Evolutionary conservation across 345 rosid species (phyloP).

Genomic region (Citrus glauca): DNA sequence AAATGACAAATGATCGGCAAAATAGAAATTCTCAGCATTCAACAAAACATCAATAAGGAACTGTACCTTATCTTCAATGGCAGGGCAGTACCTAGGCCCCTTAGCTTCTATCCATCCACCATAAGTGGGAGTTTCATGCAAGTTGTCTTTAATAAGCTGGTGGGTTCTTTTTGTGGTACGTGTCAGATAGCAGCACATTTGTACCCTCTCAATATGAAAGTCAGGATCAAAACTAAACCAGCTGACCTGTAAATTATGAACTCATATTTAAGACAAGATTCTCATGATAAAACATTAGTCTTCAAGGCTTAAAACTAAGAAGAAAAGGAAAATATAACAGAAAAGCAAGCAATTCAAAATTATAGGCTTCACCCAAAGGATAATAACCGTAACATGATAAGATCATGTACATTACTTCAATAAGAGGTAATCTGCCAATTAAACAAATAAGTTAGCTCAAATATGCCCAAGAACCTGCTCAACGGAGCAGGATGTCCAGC

Average conservation of each 20-base stretch:
- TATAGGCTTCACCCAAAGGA: not conserved
- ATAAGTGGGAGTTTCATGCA: constrained; percentile 98
- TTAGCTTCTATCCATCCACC: constrained; percentile 99
- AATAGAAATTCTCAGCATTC: not conserved
- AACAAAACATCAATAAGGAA: not conserved
- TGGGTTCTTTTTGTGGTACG: constrained; percentile 83
- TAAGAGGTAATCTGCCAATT: not conserved
- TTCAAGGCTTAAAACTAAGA: not conserved
- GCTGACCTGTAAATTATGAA: constrained; percentile 52
- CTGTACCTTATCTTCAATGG: constrained; percentile 92
- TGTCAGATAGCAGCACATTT: constrained; percentile 93
- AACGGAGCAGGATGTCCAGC: not conserved
- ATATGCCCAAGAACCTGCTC: not conserved
- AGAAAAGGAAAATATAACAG: not conserved
- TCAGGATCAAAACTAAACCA: constrained; percentile 98
- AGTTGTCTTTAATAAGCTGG: constrained; percentile 80
- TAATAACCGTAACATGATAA: not conserved
- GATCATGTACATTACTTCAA: not conserved
- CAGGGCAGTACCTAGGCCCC: constrained; percentile 99
- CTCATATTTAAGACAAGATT: constrained; percentile 20
- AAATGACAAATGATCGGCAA: not conserved
- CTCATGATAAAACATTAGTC: constrained; percentile 2
- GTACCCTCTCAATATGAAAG: constrained; percentile 83
- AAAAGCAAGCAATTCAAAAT: not conserved
- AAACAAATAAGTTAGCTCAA: not conserved